These are phyloP conservation scores for Candida hungchunana DNA, from an alignment of 805 yeast genomes.

Conservation along the genomic window DNA sequence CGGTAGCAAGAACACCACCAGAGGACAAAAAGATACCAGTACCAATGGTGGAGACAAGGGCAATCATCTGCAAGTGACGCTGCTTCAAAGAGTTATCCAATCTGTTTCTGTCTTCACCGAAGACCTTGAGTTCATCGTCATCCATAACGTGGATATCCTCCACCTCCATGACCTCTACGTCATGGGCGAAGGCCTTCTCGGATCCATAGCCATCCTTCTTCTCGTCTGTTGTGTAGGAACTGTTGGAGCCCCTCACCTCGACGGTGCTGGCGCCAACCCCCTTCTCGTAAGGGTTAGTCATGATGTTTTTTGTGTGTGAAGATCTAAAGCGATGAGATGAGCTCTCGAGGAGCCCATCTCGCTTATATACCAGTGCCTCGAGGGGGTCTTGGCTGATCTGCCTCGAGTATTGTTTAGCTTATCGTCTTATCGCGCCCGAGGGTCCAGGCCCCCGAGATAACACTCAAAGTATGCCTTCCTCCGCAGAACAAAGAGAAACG, in stretches of 20 bases:
- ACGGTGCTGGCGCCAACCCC: neutral
- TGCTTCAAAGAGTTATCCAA: slow-evolving; percentile 19
- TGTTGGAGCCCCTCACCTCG: neutral
- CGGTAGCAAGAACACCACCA: slow-evolving; percentile 35
- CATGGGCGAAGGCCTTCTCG: slow-evolving; percentile 11
- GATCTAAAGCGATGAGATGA: no score
- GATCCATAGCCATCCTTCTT: slow-evolving; percentile 6
- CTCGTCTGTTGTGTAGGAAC: slow-evolving; percentile 2
- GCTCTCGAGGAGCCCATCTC: no score
- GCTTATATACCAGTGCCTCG: no score
- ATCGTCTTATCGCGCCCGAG: no score
- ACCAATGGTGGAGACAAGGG: slow-evolving; percentile 43
- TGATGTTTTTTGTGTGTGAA: no score
- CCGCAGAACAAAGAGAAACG: no score
- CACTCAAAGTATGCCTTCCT: no score
- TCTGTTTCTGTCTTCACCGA: slow-evolving; percentile 18
- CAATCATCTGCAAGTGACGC: slow-evolving; percentile 44
- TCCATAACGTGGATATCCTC: slow-evolving; percentile 11
- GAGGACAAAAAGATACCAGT: slow-evolving; percentile 39
- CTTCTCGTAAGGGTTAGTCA: neutral
- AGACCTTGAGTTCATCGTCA: slow-evolving; percentile 10
- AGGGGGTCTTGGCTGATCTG: no score
- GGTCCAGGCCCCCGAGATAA: no score
- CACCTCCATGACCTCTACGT: slow-evolving; percentile 16
- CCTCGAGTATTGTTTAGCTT: no score